phyloP scores from a whole-genome alignment of 139 green algal species.

The Monoraphidium neglectum region DNA sequence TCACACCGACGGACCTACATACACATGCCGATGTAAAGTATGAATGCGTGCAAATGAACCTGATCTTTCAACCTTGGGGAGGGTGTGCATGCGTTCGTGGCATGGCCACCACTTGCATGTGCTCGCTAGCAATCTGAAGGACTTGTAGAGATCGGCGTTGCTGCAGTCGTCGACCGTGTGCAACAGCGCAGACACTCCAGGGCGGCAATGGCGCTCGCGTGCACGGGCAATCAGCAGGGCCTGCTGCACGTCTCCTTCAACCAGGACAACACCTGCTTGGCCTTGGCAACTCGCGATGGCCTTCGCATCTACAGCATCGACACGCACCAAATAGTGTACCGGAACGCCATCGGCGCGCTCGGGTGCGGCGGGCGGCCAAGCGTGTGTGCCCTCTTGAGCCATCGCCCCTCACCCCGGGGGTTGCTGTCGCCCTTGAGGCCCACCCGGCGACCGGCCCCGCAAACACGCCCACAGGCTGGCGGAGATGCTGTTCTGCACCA shows the following conservation, averaged over 20 bases:
- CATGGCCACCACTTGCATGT: too few species aligned
- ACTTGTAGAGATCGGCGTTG: too few species aligned
- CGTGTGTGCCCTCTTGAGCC: neutral
- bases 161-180: too few species aligned
- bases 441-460: neutral
- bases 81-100: too few species aligned
- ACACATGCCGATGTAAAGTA: too few species aligned
- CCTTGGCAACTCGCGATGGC: slow-evolving; percentile 57
- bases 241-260: slow-evolving; percentile 66
- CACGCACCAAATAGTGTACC: slow-evolving; percentile 51
- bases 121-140: too few species aligned
- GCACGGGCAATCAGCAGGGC: slow-evolving; percentile 30
- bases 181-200: neutral
- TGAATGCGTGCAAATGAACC: too few species aligned
- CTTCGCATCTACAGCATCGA: slow-evolving; percentile 68
- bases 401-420: neutral
- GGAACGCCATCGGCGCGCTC: slow-evolving; percentile 60
- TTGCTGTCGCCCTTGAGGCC: neutral
- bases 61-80: too few species aligned
- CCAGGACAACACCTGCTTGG: slow-evolving; percentile 69
- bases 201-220: slow-evolving; percentile 9
- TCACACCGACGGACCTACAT: too few species aligned
- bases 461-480: slow-evolving; percentile 53
- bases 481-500: slow-evolving; percentile 87
- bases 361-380: slow-evolving; percentile 33